Evolutionary conservation across 768 basidiomycete species (phyloP).

Genomic region (Cystobasidium onofrii): DNA sequence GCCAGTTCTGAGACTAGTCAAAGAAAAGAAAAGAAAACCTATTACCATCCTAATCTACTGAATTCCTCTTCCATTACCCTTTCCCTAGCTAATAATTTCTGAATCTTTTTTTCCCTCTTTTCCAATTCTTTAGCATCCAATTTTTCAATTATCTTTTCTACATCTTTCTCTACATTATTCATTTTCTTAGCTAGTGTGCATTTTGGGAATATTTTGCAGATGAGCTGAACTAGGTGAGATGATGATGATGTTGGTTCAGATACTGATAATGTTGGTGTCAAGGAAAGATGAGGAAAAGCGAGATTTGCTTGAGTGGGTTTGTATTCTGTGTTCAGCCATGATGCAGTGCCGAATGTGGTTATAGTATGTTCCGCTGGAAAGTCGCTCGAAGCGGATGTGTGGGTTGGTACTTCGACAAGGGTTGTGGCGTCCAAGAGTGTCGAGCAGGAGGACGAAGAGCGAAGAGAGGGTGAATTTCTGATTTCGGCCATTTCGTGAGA

Average conservation of each 20-base stretch:
- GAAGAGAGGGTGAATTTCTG: not conserved
- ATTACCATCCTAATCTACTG: not conserved
- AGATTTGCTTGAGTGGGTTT: not conserved
- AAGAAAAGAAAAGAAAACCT: not conserved
- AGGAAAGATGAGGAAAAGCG: not conserved
- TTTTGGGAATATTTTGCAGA: not conserved
- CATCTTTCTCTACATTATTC: not conserved
- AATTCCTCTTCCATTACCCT: not conserved
- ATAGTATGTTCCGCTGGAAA: not conserved
- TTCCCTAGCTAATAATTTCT: not conserved
- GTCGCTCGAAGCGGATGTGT: not conserved
- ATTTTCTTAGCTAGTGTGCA: not conserved
- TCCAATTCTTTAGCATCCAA: not conserved
- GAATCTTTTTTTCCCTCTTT: not conserved
- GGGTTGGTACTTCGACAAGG: not conserved
- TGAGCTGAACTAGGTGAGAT: not conserved
- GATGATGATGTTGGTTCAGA: not conserved
- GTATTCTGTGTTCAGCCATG: not conserved
- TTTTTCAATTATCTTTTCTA: not conserved
- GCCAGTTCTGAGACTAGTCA: not conserved
- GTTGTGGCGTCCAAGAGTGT: not conserved
- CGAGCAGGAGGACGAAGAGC: not conserved
- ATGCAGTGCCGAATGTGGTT: not conserved
- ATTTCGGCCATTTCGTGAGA: not conserved
- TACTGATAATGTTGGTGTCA: too few relatives aligned